Evolutionary conservation across 1,284 basidiomycete species (phyloP), one percentile per base, ranked within the genome.

Genomic region (Ganoderma lucidum): DNA sequence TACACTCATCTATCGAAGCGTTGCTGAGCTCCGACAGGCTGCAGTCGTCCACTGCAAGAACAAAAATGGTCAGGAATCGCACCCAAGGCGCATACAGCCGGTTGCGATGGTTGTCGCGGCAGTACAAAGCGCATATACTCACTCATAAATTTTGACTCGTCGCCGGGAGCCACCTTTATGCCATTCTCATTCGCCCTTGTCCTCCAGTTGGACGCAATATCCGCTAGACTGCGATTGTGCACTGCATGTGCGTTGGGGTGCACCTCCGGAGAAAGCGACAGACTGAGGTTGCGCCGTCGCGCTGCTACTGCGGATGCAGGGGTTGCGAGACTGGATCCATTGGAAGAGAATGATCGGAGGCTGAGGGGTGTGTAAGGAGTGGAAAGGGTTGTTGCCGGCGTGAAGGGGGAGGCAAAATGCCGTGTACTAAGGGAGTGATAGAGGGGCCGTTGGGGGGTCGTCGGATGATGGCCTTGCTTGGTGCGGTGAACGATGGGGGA

Each of bases 201-300:
- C 66, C 92, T 86, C 93, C 93, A 94, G 77, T 88, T 92, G 37
- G 86, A 85, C 12, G 89, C 85, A 62, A 88, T 84, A 78, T 91
- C 88, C n/a, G 87, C 86, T 37, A 88, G 81, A 63, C 75, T 78
- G 67, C 77, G 78, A 65, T 69, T 72, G 44, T 75, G 72, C 42
- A 67, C 41, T 28, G 41, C 62, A 58, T 68, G 64, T 14, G 61
- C 64, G n/a, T 70, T 64, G 48, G 76, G 71, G 58, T 73, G 74
- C 60, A 76, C 73, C 66, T 80, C 79, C 10, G 81, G 81, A 32
- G 71, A 68, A 39, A 78, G 66, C 19, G 79, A 77, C 53, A 80
- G 70, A 64, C 76, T 79, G 63, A 86, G 81, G 15, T 66, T 66
- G 56, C 81, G 82, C 71, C 86, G 81, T 53, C 80, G 73, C 67